Evolutionary conservation across 306 rosid genomes (phyloP).

Genomic region (Quillaja saponaria): DNA sequence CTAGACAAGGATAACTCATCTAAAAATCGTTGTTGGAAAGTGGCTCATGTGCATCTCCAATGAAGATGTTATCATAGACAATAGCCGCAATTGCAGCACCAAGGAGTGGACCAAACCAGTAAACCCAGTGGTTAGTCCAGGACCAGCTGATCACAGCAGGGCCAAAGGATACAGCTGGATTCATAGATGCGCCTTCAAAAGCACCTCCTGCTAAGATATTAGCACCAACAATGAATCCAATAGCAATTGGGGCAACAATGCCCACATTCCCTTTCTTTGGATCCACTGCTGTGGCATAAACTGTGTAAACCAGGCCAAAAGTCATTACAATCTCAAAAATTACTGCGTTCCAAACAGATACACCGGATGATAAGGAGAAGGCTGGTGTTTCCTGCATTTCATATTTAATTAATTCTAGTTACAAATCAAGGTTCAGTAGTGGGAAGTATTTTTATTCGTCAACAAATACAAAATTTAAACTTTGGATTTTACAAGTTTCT

Average conservation of each 20-base stretch:
- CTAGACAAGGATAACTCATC: neutral
- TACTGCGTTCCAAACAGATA: conserved; percentile 60
- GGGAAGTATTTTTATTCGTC: neutral
- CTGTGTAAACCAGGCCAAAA: conserved; percentile 76
- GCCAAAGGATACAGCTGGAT: conserved; percentile 80
- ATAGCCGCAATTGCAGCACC: conserved; percentile 69
- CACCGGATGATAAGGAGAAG: conserved; percentile 55
- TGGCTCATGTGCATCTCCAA: conserved; percentile 57
- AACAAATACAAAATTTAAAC: neutral
- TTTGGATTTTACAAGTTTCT: conserved; percentile 6
- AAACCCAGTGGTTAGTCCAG: conserved; percentile 76
- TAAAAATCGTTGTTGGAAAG: conserved; percentile 49
- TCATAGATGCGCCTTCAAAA: conserved; percentile 87
- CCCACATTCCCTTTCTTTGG: conserved; percentile 75
- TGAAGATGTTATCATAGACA: conserved; percentile 65
- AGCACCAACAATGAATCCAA: conserved; percentile 81
- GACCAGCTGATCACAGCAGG: conserved; percentile 70
- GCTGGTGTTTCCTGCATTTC: conserved; percentile 59
- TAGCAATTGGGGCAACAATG: conserved; percentile 70
- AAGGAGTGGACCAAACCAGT: conserved; percentile 66
- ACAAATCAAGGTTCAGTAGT: neutral
- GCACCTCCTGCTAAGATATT: conserved; percentile 84
- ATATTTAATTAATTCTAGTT: neutral
- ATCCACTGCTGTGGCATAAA: conserved; percentile 76
- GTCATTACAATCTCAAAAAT: conserved; percentile 79